Evolutionary conservation across 1,139 yeast species (phyloP), one percentile per base, ranked within the genome.

Genomic region (Kodamaea suecica): DNA sequence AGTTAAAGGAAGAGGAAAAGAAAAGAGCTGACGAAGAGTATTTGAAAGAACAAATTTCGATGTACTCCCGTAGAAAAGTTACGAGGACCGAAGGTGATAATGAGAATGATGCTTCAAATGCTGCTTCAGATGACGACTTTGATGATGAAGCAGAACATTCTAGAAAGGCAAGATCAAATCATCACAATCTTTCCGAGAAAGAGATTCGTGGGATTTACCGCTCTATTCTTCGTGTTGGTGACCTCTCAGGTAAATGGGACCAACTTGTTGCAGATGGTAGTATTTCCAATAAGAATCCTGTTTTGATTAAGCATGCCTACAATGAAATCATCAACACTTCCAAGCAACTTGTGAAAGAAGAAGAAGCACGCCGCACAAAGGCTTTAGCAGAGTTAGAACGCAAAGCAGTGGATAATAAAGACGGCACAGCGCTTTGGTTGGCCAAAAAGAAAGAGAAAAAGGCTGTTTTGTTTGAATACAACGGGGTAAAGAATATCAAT

Each of bases 1-100:
- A 85, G 55, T 73, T 94, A 52, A 92, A 94, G 57, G 95, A 85
- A 43, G 95, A 88, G 41, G 98, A 92, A 53, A 83, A 84, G 68
- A 80, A 80, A 56, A 76, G 85, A 36, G 78, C 82, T 30, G 97
- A 92, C 48, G 97, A 92, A 45, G 83, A 77, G 44, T 90, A 80
- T 55, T 73, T 92, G 42, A 81, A 87, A 52, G 94, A 90, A 49
- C 97, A 94, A 59, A 80, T 92, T 48, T 88, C 87, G 45, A 77
- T 90, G 81, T 83, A 78, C 52, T 78, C 85, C 29, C 78, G 94
- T 55, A 77, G 97, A 52, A 78, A 82, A 43, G 85, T 84, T 11
- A 88, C 95, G 12, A 78, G 70, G 54, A 76, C 70, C 54, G 49
- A 47, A 17, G 41, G 44, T 29, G 38, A 31, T 12, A 32, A 27